phyloP scores from a whole-genome alignment of 352 stramenopile genomes.

The Globisporangium abappressorium region DNA sequence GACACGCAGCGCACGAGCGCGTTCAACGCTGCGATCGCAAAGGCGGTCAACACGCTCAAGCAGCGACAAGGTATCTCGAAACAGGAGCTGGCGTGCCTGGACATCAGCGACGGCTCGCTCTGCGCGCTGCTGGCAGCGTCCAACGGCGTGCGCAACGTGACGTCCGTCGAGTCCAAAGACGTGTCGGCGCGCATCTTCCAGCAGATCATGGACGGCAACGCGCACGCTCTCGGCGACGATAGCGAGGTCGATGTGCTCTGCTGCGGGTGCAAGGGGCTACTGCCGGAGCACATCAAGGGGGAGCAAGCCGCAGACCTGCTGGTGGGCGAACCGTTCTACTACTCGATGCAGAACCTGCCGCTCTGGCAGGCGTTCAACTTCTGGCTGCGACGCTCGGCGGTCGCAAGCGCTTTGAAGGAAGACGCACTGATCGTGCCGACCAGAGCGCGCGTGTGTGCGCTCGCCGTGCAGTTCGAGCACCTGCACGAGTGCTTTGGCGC shows the following conservation, averaged over 20 bases:
- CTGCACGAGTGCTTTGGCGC: slow-evolving; percentile 78
- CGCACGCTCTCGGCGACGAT: slow-evolving; percentile 2
- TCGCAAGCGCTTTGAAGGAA: slow-evolving; percentile 34
- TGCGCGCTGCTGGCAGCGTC: slow-evolving; percentile 57
- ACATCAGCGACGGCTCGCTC: slow-evolving; percentile 75
- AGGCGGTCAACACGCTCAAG: slow-evolving; percentile 22
- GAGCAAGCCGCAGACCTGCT: slow-evolving; percentile 54
- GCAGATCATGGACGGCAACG: slow-evolving; percentile 61
- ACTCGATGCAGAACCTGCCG: slow-evolving; percentile 84
- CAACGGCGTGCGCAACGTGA: slow-evolving; percentile 46
- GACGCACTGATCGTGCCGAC: slow-evolving; percentile 51
- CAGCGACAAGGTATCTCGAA: neutral
- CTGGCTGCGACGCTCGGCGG: slow-evolving; percentile 64
- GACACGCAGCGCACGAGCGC: slow-evolving; percentile 32
- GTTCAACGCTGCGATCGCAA: slow-evolving; percentile 41
- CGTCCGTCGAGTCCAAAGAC: slow-evolving; percentile 79
- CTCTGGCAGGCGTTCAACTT: slow-evolving; percentile 85
- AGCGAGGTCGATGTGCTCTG: slow-evolving; percentile 53
- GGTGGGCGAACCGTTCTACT: slow-evolving; percentile 79
- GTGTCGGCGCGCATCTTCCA: slow-evolving; percentile 75
- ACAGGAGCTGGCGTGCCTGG: slow-evolving; percentile 44
- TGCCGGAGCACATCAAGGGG: slow-evolving; percentile 53
- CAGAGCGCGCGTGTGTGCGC: slow-evolving; percentile 43
- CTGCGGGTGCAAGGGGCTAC: slow-evolving; percentile 64
- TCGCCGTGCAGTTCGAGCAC: slow-evolving; percentile 68